Percentiles rank a stretch among this genome's conserved stretches.
These are phyloP conservation scores for Tetramitus jugosus DNA, from an alignment of 208 protist genomes.

Conservation along the genomic window DNA sequence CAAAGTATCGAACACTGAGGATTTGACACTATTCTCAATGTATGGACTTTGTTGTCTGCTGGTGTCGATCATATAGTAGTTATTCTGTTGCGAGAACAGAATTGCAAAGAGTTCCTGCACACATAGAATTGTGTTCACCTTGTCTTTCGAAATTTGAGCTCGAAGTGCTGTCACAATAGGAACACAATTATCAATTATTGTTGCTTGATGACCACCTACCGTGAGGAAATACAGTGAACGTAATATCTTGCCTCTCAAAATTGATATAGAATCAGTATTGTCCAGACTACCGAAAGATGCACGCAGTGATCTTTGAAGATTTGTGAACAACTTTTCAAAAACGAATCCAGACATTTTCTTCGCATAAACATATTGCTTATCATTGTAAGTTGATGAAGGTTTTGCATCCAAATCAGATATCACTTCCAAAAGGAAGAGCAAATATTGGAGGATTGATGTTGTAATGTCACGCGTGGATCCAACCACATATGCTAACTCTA, in stretches of 20 bases:
- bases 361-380: neutral
- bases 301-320: neutral
- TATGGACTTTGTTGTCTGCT: no score
- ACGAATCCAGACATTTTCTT: neutral
- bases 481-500: neutral
- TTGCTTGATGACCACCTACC: neutral
- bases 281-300: no score
- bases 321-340: neutral
- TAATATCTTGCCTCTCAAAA: neutral
- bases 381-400: neutral
- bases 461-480: neutral
- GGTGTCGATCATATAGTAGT: no score
- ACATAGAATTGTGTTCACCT: neutral
- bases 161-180: neutral
- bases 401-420: neutral
- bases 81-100: neutral
- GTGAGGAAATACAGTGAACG: neutral
- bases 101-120: neutral
- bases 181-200: neutral
- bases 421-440: neutral
- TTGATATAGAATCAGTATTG: constrained; percentile 16
- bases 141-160: neutral
- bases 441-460: neutral
- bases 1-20: no score
- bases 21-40: no score